Evolutionary conservation across 2,329 filamentous ascomycete genomes (phyloP), one percentile per base, ranked within the genome.

Genomic region (Trichoderma sp.): DNA sequence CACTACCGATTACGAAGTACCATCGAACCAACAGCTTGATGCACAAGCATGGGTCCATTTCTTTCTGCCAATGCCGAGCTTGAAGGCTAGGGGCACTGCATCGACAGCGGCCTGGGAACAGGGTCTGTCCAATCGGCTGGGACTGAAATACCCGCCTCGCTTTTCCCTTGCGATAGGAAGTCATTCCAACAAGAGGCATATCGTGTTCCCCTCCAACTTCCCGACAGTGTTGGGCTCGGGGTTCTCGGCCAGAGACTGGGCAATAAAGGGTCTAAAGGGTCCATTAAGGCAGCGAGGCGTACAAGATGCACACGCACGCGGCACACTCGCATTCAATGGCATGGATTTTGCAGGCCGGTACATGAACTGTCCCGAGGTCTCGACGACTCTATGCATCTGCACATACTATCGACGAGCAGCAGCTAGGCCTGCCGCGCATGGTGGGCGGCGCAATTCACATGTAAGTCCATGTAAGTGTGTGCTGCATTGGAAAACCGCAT

Each of bases 61-160:
- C 55, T 68, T 20, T 62, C 28, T 59, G 65, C 36, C 32, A 61
- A 62, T 70, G 58, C 68, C 68, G 68, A 47, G 23, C 32, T 57
- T 23, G 28, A 32, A 36, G 28, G 43, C 47, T 39, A 70, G 58
- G 47, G 47, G 50, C 11, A 23, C 62, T 64, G 68, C 68, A 70
- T 55, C 39, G 55, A 70, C 59, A 64, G n/a, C 59, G 43, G 47
- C 68, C 34, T 67, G 64, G 39, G 23, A 36, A 70, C 57, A 53
- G 55, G 59, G 59, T 39, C 23, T 58, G 61, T 59, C 68, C 68
- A 71, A 65, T 71, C 61, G 61, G 68, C 61, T 65, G 61, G 68
- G 34, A 47, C 68, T 71, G 61, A 65, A 50, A 61, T 61, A 39
- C 39, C 66, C 57, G 66, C 66, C 39, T 61, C 9, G 43, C 47